Evolutionary conservation across 2,329 filamentous ascomycete genomes (phyloP).

Genomic region (Macrophomina tecta): DNA sequence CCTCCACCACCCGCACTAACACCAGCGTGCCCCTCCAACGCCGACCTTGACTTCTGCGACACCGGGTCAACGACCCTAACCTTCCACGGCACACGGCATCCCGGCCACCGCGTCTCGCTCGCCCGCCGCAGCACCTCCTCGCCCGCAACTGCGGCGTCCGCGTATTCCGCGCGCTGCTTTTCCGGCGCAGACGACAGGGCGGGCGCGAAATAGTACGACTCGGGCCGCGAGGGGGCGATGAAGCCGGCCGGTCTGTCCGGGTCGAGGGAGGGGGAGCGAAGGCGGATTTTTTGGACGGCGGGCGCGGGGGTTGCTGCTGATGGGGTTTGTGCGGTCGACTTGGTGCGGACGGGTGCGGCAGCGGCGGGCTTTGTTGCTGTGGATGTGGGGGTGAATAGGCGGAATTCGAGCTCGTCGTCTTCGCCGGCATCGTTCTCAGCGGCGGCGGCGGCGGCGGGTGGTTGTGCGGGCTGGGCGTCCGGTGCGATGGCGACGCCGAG

Average conservation of each 20-base stretch:
- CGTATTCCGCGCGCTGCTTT: neutral
- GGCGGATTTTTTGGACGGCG: conserved; percentile 2
- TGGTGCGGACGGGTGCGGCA: neutral
- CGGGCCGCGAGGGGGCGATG: neutral
- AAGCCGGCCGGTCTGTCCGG: neutral
- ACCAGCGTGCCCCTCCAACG: neutral
- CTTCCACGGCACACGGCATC: conserved; percentile 1
- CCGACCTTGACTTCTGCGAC: neutral
- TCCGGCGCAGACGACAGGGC: neutral
- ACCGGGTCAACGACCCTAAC: neutral
- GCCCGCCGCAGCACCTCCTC: neutral
- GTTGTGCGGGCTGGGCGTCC: too few species aligned
- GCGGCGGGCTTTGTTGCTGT: neutral
- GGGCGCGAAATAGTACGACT: conserved; percentile 1
- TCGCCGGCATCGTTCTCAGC: neutral
- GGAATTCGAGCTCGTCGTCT: conserved; percentile 12
- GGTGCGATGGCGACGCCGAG: neutral
- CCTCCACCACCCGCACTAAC: neutral
- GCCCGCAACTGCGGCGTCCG: neutral
- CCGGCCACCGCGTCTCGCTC: neutral
- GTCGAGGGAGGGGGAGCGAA: neutral
- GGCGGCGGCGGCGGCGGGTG: neutral
- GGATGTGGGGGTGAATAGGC: conserved; percentile 2
- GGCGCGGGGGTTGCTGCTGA: neutral
- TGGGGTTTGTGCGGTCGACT: neutral